Conservation (phyloP, 192 early-diverging fungal genomes). For the Podila minutissima region DNA sequence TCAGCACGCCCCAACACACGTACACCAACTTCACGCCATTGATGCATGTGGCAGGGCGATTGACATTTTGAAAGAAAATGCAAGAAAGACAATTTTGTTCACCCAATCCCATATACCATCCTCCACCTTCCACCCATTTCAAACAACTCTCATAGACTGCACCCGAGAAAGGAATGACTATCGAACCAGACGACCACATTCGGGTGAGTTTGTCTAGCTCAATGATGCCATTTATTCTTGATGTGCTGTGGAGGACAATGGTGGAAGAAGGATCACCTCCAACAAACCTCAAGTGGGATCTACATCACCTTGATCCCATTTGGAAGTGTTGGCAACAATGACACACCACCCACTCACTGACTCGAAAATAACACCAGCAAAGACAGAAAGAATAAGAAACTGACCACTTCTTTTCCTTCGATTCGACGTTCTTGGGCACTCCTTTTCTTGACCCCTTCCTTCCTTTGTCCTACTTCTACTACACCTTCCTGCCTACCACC, state of each 20-base stretch:
- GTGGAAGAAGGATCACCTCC: too few species aligned
- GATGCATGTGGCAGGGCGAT: not conserved
- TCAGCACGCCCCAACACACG: not conserved
- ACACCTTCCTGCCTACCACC: not conserved
- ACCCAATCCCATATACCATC: not conserved
- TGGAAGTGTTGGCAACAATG: too few species aligned
- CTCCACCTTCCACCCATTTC: not conserved
- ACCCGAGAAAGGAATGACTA: constrained; percentile 32
- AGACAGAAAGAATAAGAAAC: not conserved
- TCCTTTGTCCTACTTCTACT: not conserved
- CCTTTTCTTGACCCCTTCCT: too few species aligned
- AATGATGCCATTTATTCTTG: too few species aligned
- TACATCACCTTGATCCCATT: too few species aligned
- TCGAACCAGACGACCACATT: constrained; percentile 49
- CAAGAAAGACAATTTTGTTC: not conserved
- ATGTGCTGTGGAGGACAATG: too few species aligned
- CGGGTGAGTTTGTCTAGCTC: constrained; percentile 19
- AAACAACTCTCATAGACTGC: constrained; percentile 30
- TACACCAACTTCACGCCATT: not conserved
- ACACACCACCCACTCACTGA: too few species aligned
- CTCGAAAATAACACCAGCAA: too few species aligned
- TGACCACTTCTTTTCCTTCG: not conserved
- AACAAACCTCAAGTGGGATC: too few species aligned
- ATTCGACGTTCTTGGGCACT: not conserved
- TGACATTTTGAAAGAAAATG: not conserved